These are phyloP conservation scores for California macrophylla DNA, from an alignment of 441 rosid species.

Conservation along the genomic window DNA sequence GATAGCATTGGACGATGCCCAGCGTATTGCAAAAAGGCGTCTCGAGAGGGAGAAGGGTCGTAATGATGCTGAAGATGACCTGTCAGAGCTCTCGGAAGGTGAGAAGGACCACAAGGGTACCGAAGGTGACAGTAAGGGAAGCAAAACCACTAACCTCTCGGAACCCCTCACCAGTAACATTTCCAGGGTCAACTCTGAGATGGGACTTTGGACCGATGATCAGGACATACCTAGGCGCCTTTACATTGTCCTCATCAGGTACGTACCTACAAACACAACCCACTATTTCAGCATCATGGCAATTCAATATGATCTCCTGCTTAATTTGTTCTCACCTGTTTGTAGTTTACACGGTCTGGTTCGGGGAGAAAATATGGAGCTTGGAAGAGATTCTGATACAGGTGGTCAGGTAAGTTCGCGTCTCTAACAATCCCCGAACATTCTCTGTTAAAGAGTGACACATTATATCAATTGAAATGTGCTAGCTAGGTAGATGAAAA, in stretches of 20 bases:
- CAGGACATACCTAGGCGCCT: conserved; percentile 40
- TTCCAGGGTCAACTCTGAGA: conserved; percentile 38
- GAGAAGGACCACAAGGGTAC: conserved; percentile 38
- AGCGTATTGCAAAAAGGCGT: conserved; percentile 49
- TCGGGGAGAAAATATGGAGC: conserved; percentile 77
- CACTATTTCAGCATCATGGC: not conserved
- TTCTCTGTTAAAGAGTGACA: not conserved
- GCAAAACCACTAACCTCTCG: not conserved
- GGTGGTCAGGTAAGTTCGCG: conserved; percentile 51
- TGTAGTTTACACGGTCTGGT: conserved; percentile 56
- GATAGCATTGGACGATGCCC: conserved; percentile 71
- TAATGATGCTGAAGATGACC: not conserved
- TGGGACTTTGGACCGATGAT: conserved; percentile 38
- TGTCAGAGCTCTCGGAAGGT: conserved; percentile 23
- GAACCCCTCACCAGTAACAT: conserved; percentile 26
- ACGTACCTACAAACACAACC: conserved; percentile 19
- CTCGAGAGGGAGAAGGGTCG: conserved; percentile 72
- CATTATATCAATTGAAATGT: too few species aligned
- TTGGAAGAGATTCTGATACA: conserved; percentile 72
- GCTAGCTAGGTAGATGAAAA: too few species aligned
- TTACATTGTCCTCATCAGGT: conserved; percentile 63
- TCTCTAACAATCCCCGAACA: not conserved
- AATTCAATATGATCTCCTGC: not conserved
- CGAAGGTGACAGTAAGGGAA: not conserved
- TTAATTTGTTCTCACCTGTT: not conserved